phyloP scores from a whole-genome alignment of 805 yeast genomes.

The Schwanniomyces occidentalis region DNA sequence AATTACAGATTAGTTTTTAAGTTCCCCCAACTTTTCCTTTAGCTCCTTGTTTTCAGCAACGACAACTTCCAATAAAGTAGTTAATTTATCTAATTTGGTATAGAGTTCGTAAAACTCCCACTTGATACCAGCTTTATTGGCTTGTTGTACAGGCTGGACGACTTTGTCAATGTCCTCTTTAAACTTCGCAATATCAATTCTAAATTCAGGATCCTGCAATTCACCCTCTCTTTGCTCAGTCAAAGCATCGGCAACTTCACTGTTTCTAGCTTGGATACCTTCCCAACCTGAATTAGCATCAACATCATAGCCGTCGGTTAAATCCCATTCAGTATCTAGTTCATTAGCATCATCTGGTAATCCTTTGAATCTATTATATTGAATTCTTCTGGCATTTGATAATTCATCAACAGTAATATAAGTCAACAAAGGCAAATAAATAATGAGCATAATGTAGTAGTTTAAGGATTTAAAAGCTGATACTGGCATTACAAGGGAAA shows the following conservation, averaged over 20 bases:
- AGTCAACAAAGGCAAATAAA: slow-evolving; percentile 68
- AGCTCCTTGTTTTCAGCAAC: slow-evolving; percentile 35
- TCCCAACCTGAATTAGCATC: slow-evolving; percentile 36
- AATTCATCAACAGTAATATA: slow-evolving; percentile 66
- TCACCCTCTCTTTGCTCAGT: slow-evolving; percentile 64
- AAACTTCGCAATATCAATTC: slow-evolving; percentile 53
- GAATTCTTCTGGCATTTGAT: slow-evolving; percentile 64
- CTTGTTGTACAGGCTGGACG: slow-evolving; percentile 61
- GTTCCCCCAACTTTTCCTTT: slow-evolving; percentile 14
- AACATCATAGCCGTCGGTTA: slow-evolving; percentile 68
- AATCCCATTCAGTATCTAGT: slow-evolving; percentile 75
- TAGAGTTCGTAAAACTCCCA: slow-evolving; percentile 65
- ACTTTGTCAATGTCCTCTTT: slow-evolving; percentile 45
- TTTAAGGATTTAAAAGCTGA: slow-evolving; percentile 40
- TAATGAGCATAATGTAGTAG: slow-evolving; percentile 57
- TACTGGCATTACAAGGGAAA: slow-evolving; percentile 35
- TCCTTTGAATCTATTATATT: slow-evolving; percentile 64
- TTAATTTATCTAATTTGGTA: slow-evolving; percentile 49
- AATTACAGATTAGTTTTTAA: too few species aligned
- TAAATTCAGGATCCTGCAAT: slow-evolving; percentile 64
- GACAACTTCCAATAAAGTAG: slow-evolving; percentile 38
- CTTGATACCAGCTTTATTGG: slow-evolving; percentile 54
- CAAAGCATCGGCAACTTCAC: slow-evolving; percentile 38
- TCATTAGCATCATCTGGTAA: slow-evolving; percentile 80
- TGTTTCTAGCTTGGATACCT: slow-evolving; percentile 37